Evolutionary conservation across 2,329 filamentous ascomycete species (phyloP).

Genomic region (Colletotrichum costaricense): DNA sequence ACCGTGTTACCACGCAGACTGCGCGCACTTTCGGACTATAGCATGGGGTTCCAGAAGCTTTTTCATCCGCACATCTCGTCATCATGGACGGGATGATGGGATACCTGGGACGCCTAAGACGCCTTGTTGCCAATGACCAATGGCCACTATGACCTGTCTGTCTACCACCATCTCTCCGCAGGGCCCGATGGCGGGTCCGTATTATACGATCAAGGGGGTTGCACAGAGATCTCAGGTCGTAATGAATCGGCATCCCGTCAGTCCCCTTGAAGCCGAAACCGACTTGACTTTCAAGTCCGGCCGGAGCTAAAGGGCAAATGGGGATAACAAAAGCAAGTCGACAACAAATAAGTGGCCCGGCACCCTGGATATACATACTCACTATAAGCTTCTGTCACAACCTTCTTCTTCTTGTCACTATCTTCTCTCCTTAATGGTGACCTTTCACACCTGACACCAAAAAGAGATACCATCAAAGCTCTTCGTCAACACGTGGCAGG

Average conservation of each 20-base stretch:
- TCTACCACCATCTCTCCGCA: not conserved
- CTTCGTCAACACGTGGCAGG: conserved; percentile 6
- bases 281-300: not conserved
- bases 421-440: not conserved
- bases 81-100: conserved; percentile 8
- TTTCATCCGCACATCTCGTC: conserved; percentile 9
- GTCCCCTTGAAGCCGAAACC: conserved; percentile 14
- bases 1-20: not conserved
- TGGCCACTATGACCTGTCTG: not conserved
- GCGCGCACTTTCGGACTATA: not conserved
- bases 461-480: not conserved
- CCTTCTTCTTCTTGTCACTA: not conserved
- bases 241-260: conserved; percentile 4
- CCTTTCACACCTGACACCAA: conserved; percentile 7
- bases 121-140: not conserved
- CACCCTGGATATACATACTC: not conserved
- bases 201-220: not conserved
- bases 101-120: not conserved
- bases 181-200: not conserved
- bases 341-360: not conserved
- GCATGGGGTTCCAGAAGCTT: not conserved
- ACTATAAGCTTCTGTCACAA: not conserved
- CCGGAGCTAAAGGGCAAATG: not conserved
- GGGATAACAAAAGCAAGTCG: not conserved
- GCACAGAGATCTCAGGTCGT: conserved; percentile 19